Base-by-base conservation (phyloP, 768 basidiomycete genomes). In the Tephrocybe rancida region DNA sequence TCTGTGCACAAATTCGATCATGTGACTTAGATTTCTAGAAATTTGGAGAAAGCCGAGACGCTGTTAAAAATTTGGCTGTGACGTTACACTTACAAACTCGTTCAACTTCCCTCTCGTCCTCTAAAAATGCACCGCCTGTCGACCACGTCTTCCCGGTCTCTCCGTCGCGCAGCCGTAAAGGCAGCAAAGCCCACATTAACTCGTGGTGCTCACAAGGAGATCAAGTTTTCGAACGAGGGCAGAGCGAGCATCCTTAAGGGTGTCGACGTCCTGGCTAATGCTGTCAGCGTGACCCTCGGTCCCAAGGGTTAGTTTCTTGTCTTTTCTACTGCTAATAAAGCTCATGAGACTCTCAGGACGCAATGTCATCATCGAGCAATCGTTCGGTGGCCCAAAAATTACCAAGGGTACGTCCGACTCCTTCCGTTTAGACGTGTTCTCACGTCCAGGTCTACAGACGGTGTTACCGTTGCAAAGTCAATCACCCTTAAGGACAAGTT, bases 291-390 rank as follows among this genome's bases (percentile, higher is more conserved):
- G 44, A 99, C 96, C 37, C 84, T 98, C 22, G 96, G 96, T 54
- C 96, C 96, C 27, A 98, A 99, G 77, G 95, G 93, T 87, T 48
- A 8, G 76, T 65, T 48, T 8, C 13, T 48, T 16, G 35, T 11
- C 5, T 1, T 45, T 27, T 22, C 5, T 58, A 9, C 26, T 39
- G 5, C 41, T 29, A n/a, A 25, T 35, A 19, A 9, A 25, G 42
- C 50, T 56, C 55, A 58, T 64, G 48, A 29, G 54, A 22, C 26
- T 43, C 14, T 52, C 18, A 92, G 93, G 94, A 62, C 85, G 95
- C 67, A 99, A 97, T 71, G 96, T 98, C 68, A 98, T 98, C 77
- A 97, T 98, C 65, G 96, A 98, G 75, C 90, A 93, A 77, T 80
- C 88, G 39, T 93, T 81, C 64, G 91, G 91, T 59, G 87, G 90